Evolutionary conservation across 352 stramenopile genomes (phyloP).

Genomic region (Pythium pyrilobum): DNA sequence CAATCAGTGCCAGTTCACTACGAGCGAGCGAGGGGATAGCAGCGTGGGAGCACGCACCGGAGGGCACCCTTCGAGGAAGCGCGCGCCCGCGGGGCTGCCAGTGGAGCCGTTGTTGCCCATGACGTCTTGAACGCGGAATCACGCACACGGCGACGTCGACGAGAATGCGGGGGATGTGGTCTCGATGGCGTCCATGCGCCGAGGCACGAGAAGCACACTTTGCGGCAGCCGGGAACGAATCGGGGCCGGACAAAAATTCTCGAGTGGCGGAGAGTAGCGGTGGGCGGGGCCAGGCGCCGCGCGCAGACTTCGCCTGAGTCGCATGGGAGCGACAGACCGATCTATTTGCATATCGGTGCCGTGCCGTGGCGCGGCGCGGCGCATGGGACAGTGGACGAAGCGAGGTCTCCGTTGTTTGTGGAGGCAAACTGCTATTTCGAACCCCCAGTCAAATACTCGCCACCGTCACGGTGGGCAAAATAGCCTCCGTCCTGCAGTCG

Average conservation of each 20-base stretch:
- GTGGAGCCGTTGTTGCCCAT: slow-evolving; percentile 56
- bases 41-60: slow-evolving; percentile 25
- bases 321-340: background rate
- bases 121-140: background rate
- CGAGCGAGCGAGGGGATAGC: background rate
- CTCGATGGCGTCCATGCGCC: too few species aligned
- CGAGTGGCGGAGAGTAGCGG: slow-evolving; percentile 3
- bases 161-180: background rate
- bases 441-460: background rate
- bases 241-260: slow-evolving; percentile 4
- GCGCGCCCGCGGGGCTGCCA: slow-evolving; percentile 15
- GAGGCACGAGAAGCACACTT: too few species aligned
- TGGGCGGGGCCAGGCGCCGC: background rate
- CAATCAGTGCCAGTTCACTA: background rate
- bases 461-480: background rate
- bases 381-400: background rate
- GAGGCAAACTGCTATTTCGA: slow-evolving; percentile 6
- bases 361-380: background rate
- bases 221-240: too few species aligned
- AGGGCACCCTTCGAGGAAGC: slow-evolving; percentile 55
- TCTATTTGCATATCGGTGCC: slow-evolving; percentile 9
- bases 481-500: slow-evolving; percentile 14
- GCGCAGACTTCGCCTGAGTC: background rate
- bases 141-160: too few species aligned
- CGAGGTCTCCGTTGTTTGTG: too few species aligned